These are phyloP conservation scores for Saitozyma podzolica DNA, from an alignment of 768 basidiomycete genomes.

Conservation along the genomic window DNA sequence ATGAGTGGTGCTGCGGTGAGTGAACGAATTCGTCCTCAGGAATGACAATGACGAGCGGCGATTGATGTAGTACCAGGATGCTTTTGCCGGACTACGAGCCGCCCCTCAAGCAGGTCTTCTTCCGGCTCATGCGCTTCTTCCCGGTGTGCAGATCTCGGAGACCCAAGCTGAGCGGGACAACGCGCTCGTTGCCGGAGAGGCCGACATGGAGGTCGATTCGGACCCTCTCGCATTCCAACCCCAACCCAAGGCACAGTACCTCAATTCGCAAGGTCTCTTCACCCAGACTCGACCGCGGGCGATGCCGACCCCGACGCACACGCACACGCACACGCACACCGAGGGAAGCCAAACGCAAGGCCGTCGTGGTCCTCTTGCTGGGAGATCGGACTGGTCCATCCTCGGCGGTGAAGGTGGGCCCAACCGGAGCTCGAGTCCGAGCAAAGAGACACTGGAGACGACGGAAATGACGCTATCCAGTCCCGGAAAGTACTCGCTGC, in stretches of 20 bases:
- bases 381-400: neutral
- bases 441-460: neutral
- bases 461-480: neutral
- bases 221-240: constrained; percentile 8
- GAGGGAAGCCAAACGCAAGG: neutral
- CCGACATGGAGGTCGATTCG: constrained; percentile 24
- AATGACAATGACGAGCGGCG: constrained; percentile 6
- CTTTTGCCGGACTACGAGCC: constrained; percentile 20
- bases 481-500: neutral
- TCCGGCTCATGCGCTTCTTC: constrained; percentile 36
- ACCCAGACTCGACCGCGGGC: constrained; percentile 46
- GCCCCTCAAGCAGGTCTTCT: constrained; percentile 20
- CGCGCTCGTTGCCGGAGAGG: constrained; percentile 38
- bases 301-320: neutral
- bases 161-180: constrained; percentile 42
- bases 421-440: neutral
- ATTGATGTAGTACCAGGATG: constrained; percentile 13
- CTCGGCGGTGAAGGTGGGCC: neutral
- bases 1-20: constrained; percentile 12
- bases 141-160: constrained; percentile 33
- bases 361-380: neutral
- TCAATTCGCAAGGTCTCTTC: constrained; percentile 48
- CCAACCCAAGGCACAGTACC: constrained; percentile 29
- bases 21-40: neutral
- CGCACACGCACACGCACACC: constrained; percentile 29